Percentiles rank a stretch among this genome's conserved stretches.
Conservation (phyloP, 257 asterid genomes). For the Echium plantagineum region DNA sequence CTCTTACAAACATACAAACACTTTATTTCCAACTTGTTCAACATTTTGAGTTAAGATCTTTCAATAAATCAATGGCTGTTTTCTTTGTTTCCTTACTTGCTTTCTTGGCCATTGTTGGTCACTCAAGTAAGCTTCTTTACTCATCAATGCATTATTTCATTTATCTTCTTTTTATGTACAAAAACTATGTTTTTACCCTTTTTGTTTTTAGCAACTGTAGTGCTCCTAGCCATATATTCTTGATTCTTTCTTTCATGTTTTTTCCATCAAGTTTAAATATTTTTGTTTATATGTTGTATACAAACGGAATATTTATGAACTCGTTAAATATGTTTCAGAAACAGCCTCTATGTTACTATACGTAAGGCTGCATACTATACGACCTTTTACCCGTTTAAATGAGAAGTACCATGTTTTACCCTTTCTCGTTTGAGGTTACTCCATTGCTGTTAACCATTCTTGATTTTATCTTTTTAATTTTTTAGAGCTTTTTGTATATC, state of each 20-base stretch:
- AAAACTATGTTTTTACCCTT: background rate
- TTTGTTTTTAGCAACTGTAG: background rate
- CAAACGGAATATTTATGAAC: no score
- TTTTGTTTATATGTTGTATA: no score
- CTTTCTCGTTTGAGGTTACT: no score
- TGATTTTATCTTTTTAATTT: background rate
- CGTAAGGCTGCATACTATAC: no score
- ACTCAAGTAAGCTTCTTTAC: conserved; percentile 22
- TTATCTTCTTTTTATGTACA: no score
- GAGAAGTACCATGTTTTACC: no score
- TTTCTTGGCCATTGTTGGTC: conserved; percentile 41
- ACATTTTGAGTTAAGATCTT: background rate
- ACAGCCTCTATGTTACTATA: no score
- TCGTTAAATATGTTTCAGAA: no score
- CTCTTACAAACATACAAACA: no score
- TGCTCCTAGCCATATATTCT: background rate
- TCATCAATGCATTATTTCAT: background rate
- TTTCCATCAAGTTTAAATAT: no score
- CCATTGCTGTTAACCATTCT: background rate
- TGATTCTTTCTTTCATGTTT: no score
- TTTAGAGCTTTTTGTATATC: conserved; percentile 1
- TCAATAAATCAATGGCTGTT: conserved; percentile 41
- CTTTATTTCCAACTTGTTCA: conserved; percentile 2
- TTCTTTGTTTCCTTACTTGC: conserved; percentile 29
- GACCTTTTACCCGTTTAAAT: no score